These are phyloP conservation scores for Beauveria asiatica DNA, from an alignment of 2,329 filamentous ascomycete genomes.

Conservation along the genomic window DNA sequence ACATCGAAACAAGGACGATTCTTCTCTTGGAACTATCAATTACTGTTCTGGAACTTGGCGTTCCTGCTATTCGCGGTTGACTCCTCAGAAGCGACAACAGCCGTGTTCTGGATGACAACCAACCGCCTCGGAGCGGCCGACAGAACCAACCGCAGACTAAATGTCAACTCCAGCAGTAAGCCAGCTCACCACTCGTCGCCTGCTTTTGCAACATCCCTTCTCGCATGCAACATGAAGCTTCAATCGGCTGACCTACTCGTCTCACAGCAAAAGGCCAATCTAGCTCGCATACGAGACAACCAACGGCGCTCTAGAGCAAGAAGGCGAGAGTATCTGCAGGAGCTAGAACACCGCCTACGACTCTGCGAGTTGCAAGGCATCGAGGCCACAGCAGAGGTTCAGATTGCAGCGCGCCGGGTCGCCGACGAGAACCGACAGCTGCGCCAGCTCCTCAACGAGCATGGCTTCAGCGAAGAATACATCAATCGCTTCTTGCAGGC, in stretches of 20 bases:
- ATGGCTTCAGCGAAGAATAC: slow-evolving; percentile 49
- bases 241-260: neutral
- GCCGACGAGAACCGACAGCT: slow-evolving; percentile 61
- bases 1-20: neutral
- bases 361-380: slow-evolving; percentile 57
- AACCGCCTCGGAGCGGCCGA: neutral
- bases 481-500: slow-evolving; percentile 36
- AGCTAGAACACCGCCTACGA: slow-evolving; percentile 53
- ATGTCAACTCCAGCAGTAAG: slow-evolving; percentile 26
- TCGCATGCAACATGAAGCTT: too few species aligned
- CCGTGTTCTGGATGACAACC: neutral
- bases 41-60: neutral
- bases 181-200: neutral
- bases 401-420: slow-evolving; percentile 59
- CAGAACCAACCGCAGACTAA: slow-evolving; percentile 17
- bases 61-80: neutral
- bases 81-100: neutral
- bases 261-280: slow-evolving; percentile 29
- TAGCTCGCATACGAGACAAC: slow-evolving; percentile 62
- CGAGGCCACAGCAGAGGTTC: slow-evolving; percentile 62
- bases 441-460: slow-evolving; percentile 46
- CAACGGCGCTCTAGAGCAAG: slow-evolving; percentile 68
- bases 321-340: slow-evolving; percentile 63
- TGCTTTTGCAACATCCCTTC: neutral
- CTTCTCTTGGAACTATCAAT: neutral